Evolutionary conservation across 1,284 basidiomycete genomes (phyloP), one percentile per base, ranked within the genome.

Genomic region (Wolfiporia cocos): DNA sequence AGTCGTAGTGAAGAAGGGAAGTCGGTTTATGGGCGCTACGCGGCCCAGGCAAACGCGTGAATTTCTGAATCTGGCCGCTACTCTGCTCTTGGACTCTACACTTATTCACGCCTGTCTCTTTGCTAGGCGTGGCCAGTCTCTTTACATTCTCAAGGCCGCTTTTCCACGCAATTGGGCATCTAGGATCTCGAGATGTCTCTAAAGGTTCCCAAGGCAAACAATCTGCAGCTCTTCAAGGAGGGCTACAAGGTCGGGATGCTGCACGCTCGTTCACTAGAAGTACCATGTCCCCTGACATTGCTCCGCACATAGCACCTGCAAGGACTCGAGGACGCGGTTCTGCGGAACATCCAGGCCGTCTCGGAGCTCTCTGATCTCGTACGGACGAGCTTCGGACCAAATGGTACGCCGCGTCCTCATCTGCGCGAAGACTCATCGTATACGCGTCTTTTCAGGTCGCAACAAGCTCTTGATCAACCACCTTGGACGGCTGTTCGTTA

Each of bases 401-500:
- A 96, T 63, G 92, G 93, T 88, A 62, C 60, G 84, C 18, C 15
- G 17, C 26, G 30, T 18, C 5, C 18, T 29, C 5, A 34, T 20
- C 35, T 28, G 18, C 34, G 32, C 28, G 28, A n/a, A 17, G 17
- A 17, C 26, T 41, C 10, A 26, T 32, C 29, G n/a, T 32, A 34
- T 42, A 12, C 51, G 35, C 49, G 43, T 11, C 39, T 17, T 24
- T 11, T 20, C 47, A 87, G 93, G 93, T 33, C 78, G 93, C 44
- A 97, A 96, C 68, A 97, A 96, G 66, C 82, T 97, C 47, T 71
- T 97, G 58, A 93, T 97, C 69, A 97, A 97, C 66, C 96, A 99
- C 66, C 74, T 99, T 34, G 93, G 93, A 44, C 79, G 84, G 59
- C 74, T 98, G 37, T 99, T 99, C 66, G 94, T 99, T 46, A 99